Conservation (phyloP, 495 filamentous ascomycete genomes). For the Parmelia sp. region DNA sequence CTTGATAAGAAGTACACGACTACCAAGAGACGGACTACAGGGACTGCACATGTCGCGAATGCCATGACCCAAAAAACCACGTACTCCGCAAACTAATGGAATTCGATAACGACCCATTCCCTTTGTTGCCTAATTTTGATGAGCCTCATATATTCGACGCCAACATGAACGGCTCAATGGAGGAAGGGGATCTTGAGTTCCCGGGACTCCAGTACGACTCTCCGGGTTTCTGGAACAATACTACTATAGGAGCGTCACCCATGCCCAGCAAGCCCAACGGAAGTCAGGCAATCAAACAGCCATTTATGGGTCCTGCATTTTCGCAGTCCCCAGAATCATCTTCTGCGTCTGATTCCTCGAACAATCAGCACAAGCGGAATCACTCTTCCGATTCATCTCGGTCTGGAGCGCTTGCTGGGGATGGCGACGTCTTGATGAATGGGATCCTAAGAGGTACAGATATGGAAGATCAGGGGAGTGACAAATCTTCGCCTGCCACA, state of each 20-base stretch:
- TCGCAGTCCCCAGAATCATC: slow-evolving; percentile 24
- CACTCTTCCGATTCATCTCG: slow-evolving; percentile 41
- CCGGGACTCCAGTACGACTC: slow-evolving; percentile 1
- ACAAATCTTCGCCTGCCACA: slow-evolving; percentile 9
- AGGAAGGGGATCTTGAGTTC: slow-evolving; percentile 14
- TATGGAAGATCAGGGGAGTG: slow-evolving; percentile 4
- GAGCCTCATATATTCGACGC: slow-evolving; percentile 15
- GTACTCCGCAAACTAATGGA: slow-evolving; percentile 17
- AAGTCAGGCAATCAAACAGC: background rate
- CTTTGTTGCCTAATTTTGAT: slow-evolving; percentile 16
- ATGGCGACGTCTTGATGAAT: slow-evolving; percentile 28
- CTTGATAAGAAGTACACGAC: background rate
- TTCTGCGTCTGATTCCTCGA: slow-evolving; percentile 41
- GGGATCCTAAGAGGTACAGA: slow-evolving; percentile 18
- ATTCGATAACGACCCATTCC: slow-evolving; percentile 21
- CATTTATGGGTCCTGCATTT: background rate
- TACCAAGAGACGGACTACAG: background rate
- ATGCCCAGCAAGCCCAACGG: slow-evolving; percentile 12
- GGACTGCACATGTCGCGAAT: background rate
- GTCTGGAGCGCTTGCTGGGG: slow-evolving; percentile 25
- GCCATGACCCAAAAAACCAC: background rate
- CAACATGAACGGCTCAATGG: slow-evolving; percentile 17
- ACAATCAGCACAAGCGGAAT: slow-evolving; percentile 37
- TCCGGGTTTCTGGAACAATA: slow-evolving; percentile 12
- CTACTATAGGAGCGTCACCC: slow-evolving; percentile 3